These are phyloP conservation scores for Lipomyces orientalis DNA, from an alignment of 805 yeast genomes.

Conservation along the genomic window DNA sequence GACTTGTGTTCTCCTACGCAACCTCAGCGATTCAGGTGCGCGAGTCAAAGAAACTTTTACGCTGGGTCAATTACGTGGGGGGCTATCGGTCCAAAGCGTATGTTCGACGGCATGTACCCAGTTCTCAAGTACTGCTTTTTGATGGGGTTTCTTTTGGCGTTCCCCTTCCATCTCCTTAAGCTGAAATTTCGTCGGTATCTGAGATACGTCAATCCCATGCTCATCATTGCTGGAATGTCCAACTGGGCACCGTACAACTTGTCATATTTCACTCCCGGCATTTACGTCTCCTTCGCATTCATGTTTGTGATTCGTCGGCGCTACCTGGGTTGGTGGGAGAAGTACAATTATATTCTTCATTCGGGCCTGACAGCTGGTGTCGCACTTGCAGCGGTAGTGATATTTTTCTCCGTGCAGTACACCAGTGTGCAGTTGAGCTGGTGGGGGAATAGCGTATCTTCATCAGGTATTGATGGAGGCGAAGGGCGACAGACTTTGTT, in stretches of 20 bases:
- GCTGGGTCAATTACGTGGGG: slow-evolving; percentile 70
- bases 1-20: slow-evolving; percentile 54
- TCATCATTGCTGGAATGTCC: slow-evolving; percentile 35
- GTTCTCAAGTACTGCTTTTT: slow-evolving; percentile 27
- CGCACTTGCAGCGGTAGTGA: slow-evolving; percentile 64
- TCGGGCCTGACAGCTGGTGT: slow-evolving; percentile 71
- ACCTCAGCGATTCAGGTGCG: slow-evolving; percentile 55
- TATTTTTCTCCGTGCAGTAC: slow-evolving; percentile 58
- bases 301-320: slow-evolving; percentile 60
- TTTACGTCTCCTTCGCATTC: slow-evolving; percentile 49
- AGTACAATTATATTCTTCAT: slow-evolving; percentile 68
- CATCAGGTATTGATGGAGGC: slow-evolving; percentile 15
- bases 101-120: slow-evolving; percentile 46
- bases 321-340: slow-evolving; percentile 74
- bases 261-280: slow-evolving; percentile 11
- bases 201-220: slow-evolving; percentile 27
- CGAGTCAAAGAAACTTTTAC: slow-evolving; percentile 55
- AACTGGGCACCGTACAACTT: slow-evolving; percentile 24
- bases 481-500: slow-evolving; percentile 13
- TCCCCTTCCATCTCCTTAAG: slow-evolving; percentile 39
- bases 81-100: slow-evolving; percentile 63
- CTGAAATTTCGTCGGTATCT: slow-evolving; percentile 9
- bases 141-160: slow-evolving; percentile 23
- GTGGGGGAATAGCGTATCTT: slow-evolving; percentile 63
- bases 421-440: slow-evolving; percentile 52